A percentile compares a stretch with the other conserved stretches of the same genome.
Conservation (phyloP, 768 basidiomycete genomes). For the Panaeolus papilionaceus region DNA sequence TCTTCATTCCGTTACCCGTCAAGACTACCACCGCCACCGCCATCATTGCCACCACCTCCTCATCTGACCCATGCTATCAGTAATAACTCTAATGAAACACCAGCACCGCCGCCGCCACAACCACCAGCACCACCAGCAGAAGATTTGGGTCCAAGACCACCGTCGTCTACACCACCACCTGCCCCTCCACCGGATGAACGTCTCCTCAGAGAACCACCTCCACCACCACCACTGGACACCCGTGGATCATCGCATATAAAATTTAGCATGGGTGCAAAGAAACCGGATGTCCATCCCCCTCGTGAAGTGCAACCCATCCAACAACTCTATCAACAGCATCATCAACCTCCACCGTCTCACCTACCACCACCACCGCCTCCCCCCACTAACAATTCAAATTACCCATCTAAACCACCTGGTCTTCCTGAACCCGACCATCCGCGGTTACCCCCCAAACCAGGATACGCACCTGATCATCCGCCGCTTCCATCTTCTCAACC, state of each 20-base stretch:
- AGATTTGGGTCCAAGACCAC: constrained; percentile 32
- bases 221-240: constrained; percentile 15
- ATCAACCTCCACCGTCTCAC: constrained; percentile 23
- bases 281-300: neutral
- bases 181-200: constrained; percentile 31
- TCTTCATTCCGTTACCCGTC: constrained; percentile 27
- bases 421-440: neutral
- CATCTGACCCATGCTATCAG: constrained; percentile 16
- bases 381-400: constrained; percentile 25
- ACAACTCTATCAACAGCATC: constrained; percentile 7
- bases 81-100: constrained; percentile 15
- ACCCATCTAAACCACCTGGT: neutral
- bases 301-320: constrained; percentile 4
- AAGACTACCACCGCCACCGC: constrained; percentile 27
- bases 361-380: constrained; percentile 24
- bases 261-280: constrained; percentile 8
- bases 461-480: constrained; percentile 23
- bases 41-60: constrained; percentile 23
- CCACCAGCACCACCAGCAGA: constrained; percentile 27
- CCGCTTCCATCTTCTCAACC: constrained; percentile 17
- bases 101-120: constrained; percentile 25
- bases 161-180: constrained; percentile 36
- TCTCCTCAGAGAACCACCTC: constrained; percentile 27
- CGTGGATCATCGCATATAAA: neutral
- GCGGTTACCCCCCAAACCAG: constrained; percentile 44